Percentiles rank a stretch among this genome's conserved stretches.
Evolutionary conservation across 345 rosid species (phyloP).

Genomic region (Linum lewisii): DNA sequence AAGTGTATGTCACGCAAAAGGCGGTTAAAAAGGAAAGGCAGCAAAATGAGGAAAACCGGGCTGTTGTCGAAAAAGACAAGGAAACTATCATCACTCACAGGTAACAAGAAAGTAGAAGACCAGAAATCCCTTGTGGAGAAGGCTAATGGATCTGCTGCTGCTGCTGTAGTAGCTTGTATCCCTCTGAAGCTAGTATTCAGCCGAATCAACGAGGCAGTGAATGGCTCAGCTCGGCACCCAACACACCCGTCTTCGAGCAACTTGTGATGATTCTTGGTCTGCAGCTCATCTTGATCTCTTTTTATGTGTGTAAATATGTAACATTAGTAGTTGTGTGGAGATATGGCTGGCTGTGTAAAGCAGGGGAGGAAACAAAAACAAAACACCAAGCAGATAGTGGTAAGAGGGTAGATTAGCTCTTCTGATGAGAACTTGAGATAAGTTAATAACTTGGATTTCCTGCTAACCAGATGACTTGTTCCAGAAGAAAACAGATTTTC

Average conservation of each 20-base stretch:
- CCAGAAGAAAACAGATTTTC: too few species aligned
- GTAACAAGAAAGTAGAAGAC: conserved; percentile 37
- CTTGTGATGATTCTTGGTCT: too few species aligned
- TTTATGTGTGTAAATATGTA: background rate
- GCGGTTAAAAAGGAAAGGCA: conserved; percentile 12
- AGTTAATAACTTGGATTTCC: too few species aligned
- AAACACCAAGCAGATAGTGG: background rate
- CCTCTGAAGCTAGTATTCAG: conserved; percentile 91
- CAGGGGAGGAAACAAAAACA: too few species aligned
- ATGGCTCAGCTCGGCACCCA: conserved; percentile 25
- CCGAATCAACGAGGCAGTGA: conserved; percentile 77
- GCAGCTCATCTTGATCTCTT: too few species aligned
- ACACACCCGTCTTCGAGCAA: too few species aligned
- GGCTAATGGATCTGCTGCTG: conserved; percentile 22
- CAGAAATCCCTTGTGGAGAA: conserved; percentile 38
- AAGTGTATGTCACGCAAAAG: background rate
- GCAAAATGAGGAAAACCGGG: conserved; percentile 27
- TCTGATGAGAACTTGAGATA: too few species aligned
- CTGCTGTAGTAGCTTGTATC: conserved; percentile 61
- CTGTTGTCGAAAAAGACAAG: conserved; percentile 55
- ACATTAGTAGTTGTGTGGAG: background rate
- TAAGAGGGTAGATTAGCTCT: too few species aligned
- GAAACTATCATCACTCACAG: conserved; percentile 67
- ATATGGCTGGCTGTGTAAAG: too few species aligned
- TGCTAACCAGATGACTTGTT: too few species aligned